phyloP scores from a whole-genome alignment of 331 rosid genomes.

The Pyrus hybrid region DNA sequence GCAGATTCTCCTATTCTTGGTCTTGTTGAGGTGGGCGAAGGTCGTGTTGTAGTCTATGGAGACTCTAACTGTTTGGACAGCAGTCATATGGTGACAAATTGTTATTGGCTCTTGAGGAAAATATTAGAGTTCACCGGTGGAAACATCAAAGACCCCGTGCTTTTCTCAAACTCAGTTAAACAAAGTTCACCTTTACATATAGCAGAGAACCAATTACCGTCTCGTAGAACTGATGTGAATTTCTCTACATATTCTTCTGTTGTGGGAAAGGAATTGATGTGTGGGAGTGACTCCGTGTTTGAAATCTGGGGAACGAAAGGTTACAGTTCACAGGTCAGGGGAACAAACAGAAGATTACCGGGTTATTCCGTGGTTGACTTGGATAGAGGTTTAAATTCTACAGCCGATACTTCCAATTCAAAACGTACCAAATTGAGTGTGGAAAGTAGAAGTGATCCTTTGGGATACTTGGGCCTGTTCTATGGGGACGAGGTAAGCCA shows the following conservation, averaged over 20 bases:
- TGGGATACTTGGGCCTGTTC: conserved; percentile 69
- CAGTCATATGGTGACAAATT: conserved; percentile 95
- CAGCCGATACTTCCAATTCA: conserved; percentile 17
- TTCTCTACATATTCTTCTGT: conserved; percentile 80
- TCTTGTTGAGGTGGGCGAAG: conserved; percentile 47
- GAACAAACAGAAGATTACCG: conserved; percentile 84
- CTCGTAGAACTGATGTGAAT: conserved; percentile 88
- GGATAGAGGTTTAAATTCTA: conserved; percentile 58
- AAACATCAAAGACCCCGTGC: conserved; percentile 64
- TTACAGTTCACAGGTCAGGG: conserved; percentile 61
- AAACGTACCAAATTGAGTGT: conserved; percentile 16
- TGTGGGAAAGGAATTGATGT: conserved; percentile 65
- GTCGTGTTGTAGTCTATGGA: conserved; percentile 85
- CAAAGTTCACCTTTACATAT: conserved; percentile 39
- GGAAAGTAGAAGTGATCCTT: conserved; percentile 30
- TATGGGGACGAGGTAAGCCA: conserved; percentile 74
- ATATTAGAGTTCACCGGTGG: conserved; percentile 73
- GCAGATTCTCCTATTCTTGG: conserved; percentile 95
- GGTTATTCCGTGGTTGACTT: conserved; percentile 62
- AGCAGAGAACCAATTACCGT: conserved; percentile 72
- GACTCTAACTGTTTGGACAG: conserved; percentile 96
- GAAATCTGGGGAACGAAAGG: conserved; percentile 94
- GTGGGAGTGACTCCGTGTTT: conserved; percentile 64
- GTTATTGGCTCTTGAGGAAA: conserved; percentile 73
- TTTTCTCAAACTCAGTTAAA: conserved; percentile 65